A percentile compares a stretch with the other conserved stretches of the same genome.
Conservation (phyloP, 192 early-diverging fungal genomes). For the Funneliformis geosporum region DNA sequence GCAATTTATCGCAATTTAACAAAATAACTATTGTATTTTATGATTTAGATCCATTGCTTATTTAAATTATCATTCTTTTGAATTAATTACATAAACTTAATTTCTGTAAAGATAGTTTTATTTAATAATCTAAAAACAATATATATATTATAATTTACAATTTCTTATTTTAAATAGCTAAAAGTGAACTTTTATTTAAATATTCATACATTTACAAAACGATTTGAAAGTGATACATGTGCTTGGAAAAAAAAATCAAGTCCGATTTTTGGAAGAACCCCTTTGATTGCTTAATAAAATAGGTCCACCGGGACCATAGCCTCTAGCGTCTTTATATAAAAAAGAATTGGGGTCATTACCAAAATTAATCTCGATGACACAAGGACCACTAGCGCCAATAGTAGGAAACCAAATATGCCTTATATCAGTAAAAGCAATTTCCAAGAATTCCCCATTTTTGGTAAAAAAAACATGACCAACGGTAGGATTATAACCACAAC, state of each 20-base stretch:
- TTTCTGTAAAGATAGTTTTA: too few species aligned
- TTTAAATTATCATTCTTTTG: too few species aligned
- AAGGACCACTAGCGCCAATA: slow-evolving; percentile 43
- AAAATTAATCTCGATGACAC: slow-evolving; percentile 40
- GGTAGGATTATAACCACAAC: slow-evolving; percentile 39
- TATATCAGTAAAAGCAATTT: slow-evolving; percentile 32
- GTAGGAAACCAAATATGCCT: slow-evolving; percentile 42
- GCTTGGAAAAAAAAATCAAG: too few species aligned
- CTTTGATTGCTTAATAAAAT: neutral
- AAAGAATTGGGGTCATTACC: slow-evolving; percentile 26
- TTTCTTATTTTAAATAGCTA: too few species aligned
- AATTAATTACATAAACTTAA: too few species aligned
- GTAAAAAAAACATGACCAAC: slow-evolving; percentile 46
- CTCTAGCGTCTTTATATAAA: neutral
- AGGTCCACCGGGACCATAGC: neutral
- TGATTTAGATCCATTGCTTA: too few species aligned
- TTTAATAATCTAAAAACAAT: too few species aligned
- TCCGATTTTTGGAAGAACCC: neutral
- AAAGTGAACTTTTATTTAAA: too few species aligned
- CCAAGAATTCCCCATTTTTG: slow-evolving; percentile 39
- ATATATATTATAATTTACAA: too few species aligned
- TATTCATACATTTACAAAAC: too few species aligned
- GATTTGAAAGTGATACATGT: neutral
- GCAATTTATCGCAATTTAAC: too few species aligned
- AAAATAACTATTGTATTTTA: too few species aligned